A percentile compares a stretch with the other conserved stretches of the same genome.
Conservation (phyloP, 2,329 filamentous ascomycete species). For the Orbilia oligospora region DNA sequence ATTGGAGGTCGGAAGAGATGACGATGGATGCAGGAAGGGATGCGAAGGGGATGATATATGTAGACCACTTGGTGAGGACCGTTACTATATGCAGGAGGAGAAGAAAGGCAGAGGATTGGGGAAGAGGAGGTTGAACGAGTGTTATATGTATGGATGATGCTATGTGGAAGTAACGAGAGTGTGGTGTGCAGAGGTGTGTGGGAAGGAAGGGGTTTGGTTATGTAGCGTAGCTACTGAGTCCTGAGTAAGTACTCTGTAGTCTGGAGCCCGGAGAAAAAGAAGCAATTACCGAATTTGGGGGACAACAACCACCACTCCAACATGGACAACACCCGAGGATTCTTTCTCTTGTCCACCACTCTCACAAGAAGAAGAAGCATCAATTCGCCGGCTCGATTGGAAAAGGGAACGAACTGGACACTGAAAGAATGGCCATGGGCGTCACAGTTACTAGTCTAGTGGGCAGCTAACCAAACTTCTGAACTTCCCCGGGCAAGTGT, state of each 20-base stretch:
- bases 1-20: constrained; percentile 51
- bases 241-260: neutral
- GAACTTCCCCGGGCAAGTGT: constrained; percentile 59
- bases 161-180: constrained; percentile 42
- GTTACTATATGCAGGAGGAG: constrained; percentile 39
- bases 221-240: neutral
- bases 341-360: constrained; percentile 5
- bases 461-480: constrained; percentile 44
- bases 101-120: constrained; percentile 32
- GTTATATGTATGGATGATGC: constrained; percentile 50
- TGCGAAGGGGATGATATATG: constrained; percentile 59
- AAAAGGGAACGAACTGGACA: constrained; percentile 5
- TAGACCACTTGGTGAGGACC: constrained; percentile 55
- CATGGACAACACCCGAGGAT: constrained; percentile 39
- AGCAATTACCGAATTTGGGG: constrained; percentile 15
- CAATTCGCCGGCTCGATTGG: constrained; percentile 49
- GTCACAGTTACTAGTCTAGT: constrained; percentile 17
- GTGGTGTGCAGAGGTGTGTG: constrained; percentile 33
- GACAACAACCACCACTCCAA: constrained; percentile 17
- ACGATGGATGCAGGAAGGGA: constrained; percentile 48
- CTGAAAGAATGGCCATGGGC: constrained; percentile 31
- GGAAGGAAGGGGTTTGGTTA: constrained; percentile 45
- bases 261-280: constrained; percentile 29
- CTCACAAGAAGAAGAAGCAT: constrained; percentile 27
- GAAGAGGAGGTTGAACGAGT: constrained; percentile 43